Base-by-base conservation (phyloP, 768 basidiomycete species). In the Tricholomella constricta region DNA sequence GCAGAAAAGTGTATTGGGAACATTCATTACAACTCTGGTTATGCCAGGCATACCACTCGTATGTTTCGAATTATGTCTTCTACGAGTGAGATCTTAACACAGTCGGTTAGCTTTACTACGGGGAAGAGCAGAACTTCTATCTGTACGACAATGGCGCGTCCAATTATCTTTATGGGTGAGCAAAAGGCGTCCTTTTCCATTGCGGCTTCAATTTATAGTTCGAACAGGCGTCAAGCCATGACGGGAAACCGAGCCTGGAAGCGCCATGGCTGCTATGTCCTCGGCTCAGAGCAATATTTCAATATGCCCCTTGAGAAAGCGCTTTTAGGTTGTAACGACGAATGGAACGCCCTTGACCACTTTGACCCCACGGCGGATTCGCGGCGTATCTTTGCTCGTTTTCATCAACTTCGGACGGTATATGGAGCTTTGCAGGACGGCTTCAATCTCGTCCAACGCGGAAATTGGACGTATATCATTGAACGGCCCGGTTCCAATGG, bases 261-360 rank as follows among this genome's bases (percentile, higher is more conserved):
- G 65, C 83, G 89, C 29, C 94, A 97, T 65, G 94, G 94, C 5
- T 97, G 94, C 69, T 97, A 97, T 68, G 78, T 77, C 40, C 83
- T 96, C 29, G 94, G 94, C 10, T 96, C 94, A 7, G 78, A 82
- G 55, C 94, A 96, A 65, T 97, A 94, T 73, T 97, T 89, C 79
- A 94, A 96, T 71, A 90, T 95, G 83, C 89, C 89, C 1, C 77
- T 95, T 59, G 87, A 89, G 49, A 84, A 83, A 61, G 72, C 89
- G 2, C 66, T 93, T 27, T 73, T 93, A 15, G 94, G 93, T 41
- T 97, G 94, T 67, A 62, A 87, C 41, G 92, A 96, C 64, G 85
- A 90, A 60, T 94, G 90, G 91, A 95, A 96, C 67, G 82, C 89
- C 2, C 83, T 95, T 27, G 94, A 97, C 62, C 94, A 97, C 67